Evolutionary conservation across 257 asterid genomes (phyloP).

Genomic region (Nyctanthes arbortristis): DNA sequence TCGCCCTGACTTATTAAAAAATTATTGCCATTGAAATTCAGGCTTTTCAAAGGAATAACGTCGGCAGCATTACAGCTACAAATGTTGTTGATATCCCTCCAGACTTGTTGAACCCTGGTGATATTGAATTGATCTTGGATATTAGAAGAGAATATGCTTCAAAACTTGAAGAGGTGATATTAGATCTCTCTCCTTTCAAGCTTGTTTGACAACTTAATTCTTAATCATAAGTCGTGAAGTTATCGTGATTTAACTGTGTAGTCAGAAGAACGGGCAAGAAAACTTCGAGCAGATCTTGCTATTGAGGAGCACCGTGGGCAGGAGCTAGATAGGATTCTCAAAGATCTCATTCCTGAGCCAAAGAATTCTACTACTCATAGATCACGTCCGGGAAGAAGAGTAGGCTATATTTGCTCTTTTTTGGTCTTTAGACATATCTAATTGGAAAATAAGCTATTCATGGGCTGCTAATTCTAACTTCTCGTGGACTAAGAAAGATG

Average conservation of each 20-base stretch:
- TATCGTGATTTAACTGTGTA: slow-evolving; percentile 36
- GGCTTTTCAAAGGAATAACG: slow-evolving; percentile 56
- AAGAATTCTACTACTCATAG: slow-evolving; percentile 46
- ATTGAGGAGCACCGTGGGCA: slow-evolving; percentile 76
- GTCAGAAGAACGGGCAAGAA: slow-evolving; percentile 88
- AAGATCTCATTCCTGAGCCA: slow-evolving; percentile 65
- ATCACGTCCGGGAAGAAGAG: slow-evolving; percentile 72
- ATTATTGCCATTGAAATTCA: slow-evolving; percentile 25
- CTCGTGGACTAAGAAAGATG: background rate
- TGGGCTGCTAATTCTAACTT: background rate
- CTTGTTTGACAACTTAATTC: slow-evolving; percentile 8
- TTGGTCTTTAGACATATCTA: background rate
- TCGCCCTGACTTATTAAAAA: too few relatives aligned
- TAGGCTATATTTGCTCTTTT: slow-evolving; percentile 33
- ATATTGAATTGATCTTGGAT: slow-evolving; percentile 56
- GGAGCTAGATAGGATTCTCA: slow-evolving; percentile 73
- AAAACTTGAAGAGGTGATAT: slow-evolving; percentile 71
- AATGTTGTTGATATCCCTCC: slow-evolving; percentile 45
- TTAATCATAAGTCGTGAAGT: slow-evolving; percentile 8
- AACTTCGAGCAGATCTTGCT: slow-evolving; percentile 81
- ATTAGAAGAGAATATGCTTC: slow-evolving; percentile 69
- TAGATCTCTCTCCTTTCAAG: slow-evolving; percentile 8
- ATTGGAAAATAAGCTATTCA: slow-evolving; percentile 12
- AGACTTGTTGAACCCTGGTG: slow-evolving; percentile 47
- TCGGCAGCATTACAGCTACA: slow-evolving; percentile 28